phyloP scores from a whole-genome alignment of 169 alveolate species.

The Eimeria tenella region DNA sequence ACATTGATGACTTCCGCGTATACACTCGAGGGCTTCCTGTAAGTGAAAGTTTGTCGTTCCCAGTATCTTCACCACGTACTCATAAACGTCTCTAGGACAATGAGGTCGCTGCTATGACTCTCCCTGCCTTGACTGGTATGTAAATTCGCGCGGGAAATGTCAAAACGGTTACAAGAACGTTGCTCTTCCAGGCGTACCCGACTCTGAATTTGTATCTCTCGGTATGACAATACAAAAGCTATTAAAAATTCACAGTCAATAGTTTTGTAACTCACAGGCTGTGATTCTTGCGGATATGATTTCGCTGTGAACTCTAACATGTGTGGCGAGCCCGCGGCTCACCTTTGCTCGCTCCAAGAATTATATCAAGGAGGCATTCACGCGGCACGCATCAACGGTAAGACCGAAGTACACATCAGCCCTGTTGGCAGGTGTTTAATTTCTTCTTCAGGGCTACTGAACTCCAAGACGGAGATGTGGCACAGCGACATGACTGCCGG shows the following conservation, averaged over 20 bases:
- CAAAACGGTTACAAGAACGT: background rate
- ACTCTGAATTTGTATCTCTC: conserved; percentile 65
- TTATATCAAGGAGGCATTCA: conserved; percentile 80
- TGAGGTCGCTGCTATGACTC: conserved; percentile 66
- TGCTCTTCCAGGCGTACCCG: conserved; percentile 55
- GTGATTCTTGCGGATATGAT: conserved; percentile 75
- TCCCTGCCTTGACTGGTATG: conserved; percentile 72
- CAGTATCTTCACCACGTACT: background rate
- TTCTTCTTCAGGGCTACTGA: conserved; percentile 52
- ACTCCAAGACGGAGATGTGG: conserved; percentile 70
- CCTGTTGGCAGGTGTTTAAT: background rate
- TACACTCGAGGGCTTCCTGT: conserved; percentile 76
- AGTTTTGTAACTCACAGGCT: conserved; percentile 39
- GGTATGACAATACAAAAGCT: conserved; percentile 37
- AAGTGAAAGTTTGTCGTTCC: background rate
- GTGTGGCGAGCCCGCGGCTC: conserved; percentile 80
- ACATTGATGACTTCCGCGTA: conserved; percentile 75
- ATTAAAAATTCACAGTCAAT: no score
- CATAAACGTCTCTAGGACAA: conserved; percentile 42
- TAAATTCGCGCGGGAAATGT: no score
- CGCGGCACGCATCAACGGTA: conserved; percentile 77
- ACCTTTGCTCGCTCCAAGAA: conserved; percentile 80
- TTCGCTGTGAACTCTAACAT: conserved; percentile 67
- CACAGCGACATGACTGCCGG: conserved; percentile 75
- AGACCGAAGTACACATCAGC: background rate